A percentile compares a stretch with the other conserved stretches of the same genome.
These are phyloP conservation scores for Fusarium solani-melongenae DNA, from an alignment of 2,329 filamentous ascomycete species.

Conservation along the genomic window DNA sequence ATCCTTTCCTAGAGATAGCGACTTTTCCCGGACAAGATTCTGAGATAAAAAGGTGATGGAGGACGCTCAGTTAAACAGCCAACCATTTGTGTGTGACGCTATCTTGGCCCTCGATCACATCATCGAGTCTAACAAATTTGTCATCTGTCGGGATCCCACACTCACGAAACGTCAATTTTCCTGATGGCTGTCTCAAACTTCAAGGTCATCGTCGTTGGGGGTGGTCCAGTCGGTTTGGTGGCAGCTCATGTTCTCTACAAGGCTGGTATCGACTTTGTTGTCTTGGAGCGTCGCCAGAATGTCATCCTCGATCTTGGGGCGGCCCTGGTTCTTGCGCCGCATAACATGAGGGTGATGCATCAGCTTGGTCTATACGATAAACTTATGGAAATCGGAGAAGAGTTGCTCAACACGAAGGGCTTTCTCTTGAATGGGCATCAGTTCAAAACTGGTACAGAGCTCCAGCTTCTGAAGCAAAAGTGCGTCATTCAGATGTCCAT, in stretches of 20 bases:
- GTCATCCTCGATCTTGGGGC: conserved; percentile 37
- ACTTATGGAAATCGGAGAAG: background rate
- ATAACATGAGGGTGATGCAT: conserved; percentile 10
- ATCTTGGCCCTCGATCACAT: background rate
- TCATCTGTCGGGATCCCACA: background rate
- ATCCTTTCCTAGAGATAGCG: background rate
- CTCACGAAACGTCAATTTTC: background rate
- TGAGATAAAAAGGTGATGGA: background rate
- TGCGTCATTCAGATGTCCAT: background rate
- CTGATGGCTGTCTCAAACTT: background rate
- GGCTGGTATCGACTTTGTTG: conserved; percentile 46
- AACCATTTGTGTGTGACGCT: background rate
- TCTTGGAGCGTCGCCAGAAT: conserved; percentile 42
- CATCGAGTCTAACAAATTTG: background rate
- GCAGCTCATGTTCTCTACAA: conserved; percentile 44
- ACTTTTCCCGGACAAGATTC: background rate
- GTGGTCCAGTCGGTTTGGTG: conserved; percentile 44
- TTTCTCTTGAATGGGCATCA: background rate
- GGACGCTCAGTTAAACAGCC: background rate
- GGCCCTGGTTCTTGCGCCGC: conserved; percentile 6
- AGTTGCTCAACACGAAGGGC: background rate
- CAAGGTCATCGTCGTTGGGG: conserved; percentile 45
- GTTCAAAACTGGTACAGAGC: background rate
- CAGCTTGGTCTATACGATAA: conserved; percentile 15
- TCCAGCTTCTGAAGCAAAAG: background rate